A percentile compares a stretch with the other conserved stretches of the same genome.
Evolutionary conservation across 1,284 basidiomycete species (phyloP).

Genomic region (Stereum hirsutum): DNA sequence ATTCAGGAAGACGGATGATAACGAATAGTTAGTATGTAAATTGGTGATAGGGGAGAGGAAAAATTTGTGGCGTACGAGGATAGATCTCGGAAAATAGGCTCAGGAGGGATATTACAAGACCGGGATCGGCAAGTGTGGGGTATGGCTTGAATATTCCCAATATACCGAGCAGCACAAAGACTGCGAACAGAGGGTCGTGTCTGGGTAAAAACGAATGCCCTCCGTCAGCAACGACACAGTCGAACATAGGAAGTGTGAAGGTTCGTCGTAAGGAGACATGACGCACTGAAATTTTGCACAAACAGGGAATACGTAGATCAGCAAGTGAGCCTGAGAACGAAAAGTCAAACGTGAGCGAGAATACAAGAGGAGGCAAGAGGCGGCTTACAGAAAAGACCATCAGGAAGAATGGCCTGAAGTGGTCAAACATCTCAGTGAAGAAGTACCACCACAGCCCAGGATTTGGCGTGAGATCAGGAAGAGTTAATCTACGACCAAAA

Average conservation of each 20-base stretch:
- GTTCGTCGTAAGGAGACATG: neutral
- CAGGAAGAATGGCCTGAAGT: conserved; percentile 93
- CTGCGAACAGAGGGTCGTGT: conserved; percentile 79
- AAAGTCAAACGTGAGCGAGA: neutral
- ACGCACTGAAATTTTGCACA: conserved; percentile 81
- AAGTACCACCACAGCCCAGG: conserved; percentile 99
- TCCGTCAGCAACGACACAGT: neutral
- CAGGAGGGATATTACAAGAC: conserved; percentile 77
- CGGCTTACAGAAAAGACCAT: conserved; percentile 86
- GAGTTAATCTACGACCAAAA: conserved; percentile 20
- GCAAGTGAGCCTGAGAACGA: conserved; percentile 65
- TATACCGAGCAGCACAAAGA: conserved; percentile 72
- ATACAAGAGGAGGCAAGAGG: neutral
- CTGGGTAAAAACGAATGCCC: conserved; percentile 27
- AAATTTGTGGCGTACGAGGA: conserved; percentile 74
- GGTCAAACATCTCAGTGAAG: conserved; percentile 99
- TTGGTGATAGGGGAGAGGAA: too few species aligned
- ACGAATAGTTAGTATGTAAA: neutral
- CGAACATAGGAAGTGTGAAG: neutral
- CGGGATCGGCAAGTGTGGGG: conserved; percentile 83
- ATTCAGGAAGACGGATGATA: conserved; percentile 5
- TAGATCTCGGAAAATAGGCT: conserved; percentile 80
- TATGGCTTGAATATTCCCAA: conserved; percentile 88
- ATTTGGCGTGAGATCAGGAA: conserved; percentile 88
- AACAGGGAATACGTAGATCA: conserved; percentile 80